A percentile compares a stretch with the other conserved stretches of the same genome.
Conservation (phyloP, 176 grass and related monocot genomes). For the Bonia amplexicaulis region DNA sequence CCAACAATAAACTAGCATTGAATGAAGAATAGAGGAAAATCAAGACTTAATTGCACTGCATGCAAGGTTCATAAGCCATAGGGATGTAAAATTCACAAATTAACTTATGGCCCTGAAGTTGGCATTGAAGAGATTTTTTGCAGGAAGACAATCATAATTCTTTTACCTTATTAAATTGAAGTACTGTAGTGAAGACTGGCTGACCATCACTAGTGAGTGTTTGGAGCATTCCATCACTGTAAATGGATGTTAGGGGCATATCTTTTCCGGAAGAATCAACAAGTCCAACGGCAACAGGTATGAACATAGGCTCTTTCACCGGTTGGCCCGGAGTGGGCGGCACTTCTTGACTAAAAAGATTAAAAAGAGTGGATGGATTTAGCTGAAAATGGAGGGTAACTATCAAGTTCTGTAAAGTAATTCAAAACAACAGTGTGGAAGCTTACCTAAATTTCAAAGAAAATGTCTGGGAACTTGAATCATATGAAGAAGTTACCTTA, state of each 20-base stretch:
- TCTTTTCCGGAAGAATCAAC: slow-evolving; percentile 89
- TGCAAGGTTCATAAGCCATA: background rate
- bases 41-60: background rate
- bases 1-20: background rate
- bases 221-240: slow-evolving; percentile 57
- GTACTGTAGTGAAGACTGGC: slow-evolving; percentile 67
- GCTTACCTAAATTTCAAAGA: slow-evolving; percentile 83
- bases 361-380: slow-evolving; percentile 4
- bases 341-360: slow-evolving; percentile 74
- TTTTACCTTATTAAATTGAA: slow-evolving; percentile 83
- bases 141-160: slow-evolving; percentile 14
- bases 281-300: slow-evolving; percentile 82
- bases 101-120: background rate
- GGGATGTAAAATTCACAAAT: background rate
- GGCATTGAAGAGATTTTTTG: slow-evolving; percentile 1
- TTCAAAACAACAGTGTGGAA: background rate
- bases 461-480: slow-evolving; percentile 62
- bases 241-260: slow-evolving; percentile 71
- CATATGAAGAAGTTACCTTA: slow-evolving; percentile 69
- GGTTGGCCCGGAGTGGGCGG: slow-evolving; percentile 75
- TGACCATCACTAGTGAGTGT: slow-evolving; percentile 44
- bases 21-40: background rate
- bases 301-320: slow-evolving; percentile 85
- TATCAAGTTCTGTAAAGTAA: background rate
- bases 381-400: background rate